Evolutionary conservation across 352 stramenopile species (phyloP).

Genomic region (Globisporangium echinulatum): DNA sequence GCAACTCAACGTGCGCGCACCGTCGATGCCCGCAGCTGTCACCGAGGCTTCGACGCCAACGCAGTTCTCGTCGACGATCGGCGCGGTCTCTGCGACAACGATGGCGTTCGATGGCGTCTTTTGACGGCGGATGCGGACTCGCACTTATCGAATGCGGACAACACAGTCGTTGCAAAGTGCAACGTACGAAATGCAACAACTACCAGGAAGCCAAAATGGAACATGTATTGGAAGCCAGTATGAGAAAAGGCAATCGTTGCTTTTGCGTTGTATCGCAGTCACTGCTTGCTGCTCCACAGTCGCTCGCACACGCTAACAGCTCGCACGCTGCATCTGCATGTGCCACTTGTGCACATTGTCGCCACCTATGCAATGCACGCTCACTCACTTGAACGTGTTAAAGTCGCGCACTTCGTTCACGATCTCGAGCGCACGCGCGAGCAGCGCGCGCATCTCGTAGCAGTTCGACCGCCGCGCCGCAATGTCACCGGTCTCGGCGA

Average conservation of each 20-base stretch:
- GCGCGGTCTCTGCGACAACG: slow-evolving; percentile 1
- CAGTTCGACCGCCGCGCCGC: slow-evolving; percentile 91
- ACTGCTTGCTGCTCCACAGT: no score
- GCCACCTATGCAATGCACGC: not conserved
- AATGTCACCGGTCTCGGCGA: slow-evolving; percentile 95
- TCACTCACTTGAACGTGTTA: slow-evolving; percentile 92
- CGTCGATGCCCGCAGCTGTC: not conserved
- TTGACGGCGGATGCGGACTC: not conserved
- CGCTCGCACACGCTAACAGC: no score
- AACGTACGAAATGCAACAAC: not conserved
- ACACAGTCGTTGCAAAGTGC: not conserved
- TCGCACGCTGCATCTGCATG: no score
- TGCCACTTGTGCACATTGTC: no score
- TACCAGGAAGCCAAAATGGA: no score
- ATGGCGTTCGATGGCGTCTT: slow-evolving; percentile 11
- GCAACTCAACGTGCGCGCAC: slow-evolving; percentile 11
- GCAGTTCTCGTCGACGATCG: not conserved
- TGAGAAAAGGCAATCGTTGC: no score
- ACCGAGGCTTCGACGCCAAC: not conserved
- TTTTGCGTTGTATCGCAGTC: no score
- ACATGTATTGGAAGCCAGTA: no score
- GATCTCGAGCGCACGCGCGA: slow-evolving; percentile 95
- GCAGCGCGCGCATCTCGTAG: slow-evolving; percentile 94
- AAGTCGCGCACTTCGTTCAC: slow-evolving; percentile 98
- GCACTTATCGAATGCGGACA: not conserved